Conservation (phyloP, 495 filamentous ascomycete genomes). For the Xylaria intraflava region DNA sequence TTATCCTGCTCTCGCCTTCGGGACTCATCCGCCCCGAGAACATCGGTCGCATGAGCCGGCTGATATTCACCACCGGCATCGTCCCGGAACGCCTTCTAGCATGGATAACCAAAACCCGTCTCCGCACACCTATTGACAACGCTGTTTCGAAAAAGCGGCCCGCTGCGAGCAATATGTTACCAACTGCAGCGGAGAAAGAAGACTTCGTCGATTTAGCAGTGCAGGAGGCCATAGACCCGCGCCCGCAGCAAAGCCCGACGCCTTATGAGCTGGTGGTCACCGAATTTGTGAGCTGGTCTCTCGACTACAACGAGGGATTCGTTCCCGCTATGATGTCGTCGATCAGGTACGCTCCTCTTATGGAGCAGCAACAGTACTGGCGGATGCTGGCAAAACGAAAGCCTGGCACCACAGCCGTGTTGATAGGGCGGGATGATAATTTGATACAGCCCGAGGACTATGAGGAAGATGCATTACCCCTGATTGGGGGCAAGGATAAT, state of each 20-base stretch:
- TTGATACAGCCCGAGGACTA: conserved; percentile 39
- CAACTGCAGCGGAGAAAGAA: conserved; percentile 16
- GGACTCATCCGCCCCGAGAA: conserved; percentile 47
- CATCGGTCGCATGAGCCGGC: conserved; percentile 32
- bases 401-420: conserved; percentile 40
- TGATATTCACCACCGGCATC: conserved; percentile 37
- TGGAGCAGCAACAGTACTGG: conserved; percentile 50
- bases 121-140: conserved; percentile 35
- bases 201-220: conserved; percentile 24
- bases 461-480: conserved; percentile 29
- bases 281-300: conserved; percentile 49
- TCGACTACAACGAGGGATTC: conserved; percentile 50
- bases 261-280: conserved; percentile 37
- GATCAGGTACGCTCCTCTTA: conserved; percentile 48
- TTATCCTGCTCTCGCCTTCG: conserved; percentile 70
- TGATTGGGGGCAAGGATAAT: conserved; percentile 32
- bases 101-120: conserved; percentile 30
- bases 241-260: conserved; percentile 13
- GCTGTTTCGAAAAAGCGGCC: conserved; percentile 24
- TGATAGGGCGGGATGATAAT: conserved; percentile 44
- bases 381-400: conserved; percentile 29
- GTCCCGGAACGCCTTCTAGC: conserved; percentile 34
- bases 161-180: neutral
- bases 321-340: conserved; percentile 49
- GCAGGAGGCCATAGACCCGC: conserved; percentile 18